Conservation (phyloP, 2,329 filamentous ascomycete species). For the Ceratocystis variospora region DNA sequence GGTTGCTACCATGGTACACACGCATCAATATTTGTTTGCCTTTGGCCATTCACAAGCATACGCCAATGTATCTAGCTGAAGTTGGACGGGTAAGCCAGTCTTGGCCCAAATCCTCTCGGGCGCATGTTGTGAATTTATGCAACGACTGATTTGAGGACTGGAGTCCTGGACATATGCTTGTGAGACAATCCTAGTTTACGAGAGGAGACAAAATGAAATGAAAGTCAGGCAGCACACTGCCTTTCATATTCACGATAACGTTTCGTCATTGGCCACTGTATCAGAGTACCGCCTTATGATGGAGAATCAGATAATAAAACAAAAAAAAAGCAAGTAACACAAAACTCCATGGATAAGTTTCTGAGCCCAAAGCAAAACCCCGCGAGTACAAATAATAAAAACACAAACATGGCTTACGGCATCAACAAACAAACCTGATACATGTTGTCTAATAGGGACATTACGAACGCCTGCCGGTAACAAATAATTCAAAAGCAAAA, state of each 20-base stretch:
- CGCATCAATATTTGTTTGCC: neutral
- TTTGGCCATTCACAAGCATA: neutral
- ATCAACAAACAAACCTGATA: neutral
- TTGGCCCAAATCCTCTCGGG: neutral
- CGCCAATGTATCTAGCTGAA: neutral
- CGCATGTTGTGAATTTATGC: neutral
- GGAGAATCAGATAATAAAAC: neutral
- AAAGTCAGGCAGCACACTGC: neutral
- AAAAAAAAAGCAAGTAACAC: neutral
- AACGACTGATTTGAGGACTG: neutral
- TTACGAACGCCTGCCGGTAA: conserved; percentile 14
- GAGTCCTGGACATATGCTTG: neutral
- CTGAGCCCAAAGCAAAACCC: neutral
- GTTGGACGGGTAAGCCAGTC: neutral
- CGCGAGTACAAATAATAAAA: neutral
- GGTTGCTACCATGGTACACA: neutral
- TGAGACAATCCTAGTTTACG: neutral
- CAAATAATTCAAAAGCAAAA: conserved; percentile 13
- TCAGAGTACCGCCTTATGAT: conserved; percentile 14
- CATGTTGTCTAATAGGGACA: neutral
- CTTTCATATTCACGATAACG: neutral
- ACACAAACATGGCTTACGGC: conserved; percentile 5
- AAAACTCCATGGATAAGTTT: neutral
- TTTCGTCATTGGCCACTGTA: conserved; percentile 9
- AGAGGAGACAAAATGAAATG: neutral